Percentiles rank a stretch among this genome's conserved stretches.
Conservation (phyloP, 345 rosid genomes). For the Cardamine occulta region DNA sequence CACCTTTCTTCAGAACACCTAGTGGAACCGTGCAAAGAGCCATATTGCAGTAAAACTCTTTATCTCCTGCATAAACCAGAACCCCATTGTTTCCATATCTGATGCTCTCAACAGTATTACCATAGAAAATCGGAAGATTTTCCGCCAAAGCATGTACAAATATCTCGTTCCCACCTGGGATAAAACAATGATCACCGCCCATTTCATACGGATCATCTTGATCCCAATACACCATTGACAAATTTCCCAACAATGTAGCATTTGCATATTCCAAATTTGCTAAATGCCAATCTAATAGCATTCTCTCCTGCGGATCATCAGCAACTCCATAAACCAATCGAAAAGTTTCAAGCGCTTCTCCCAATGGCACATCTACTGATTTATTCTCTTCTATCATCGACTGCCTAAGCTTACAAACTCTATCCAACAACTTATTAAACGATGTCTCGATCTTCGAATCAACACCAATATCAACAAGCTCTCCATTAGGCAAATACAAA, state of each 20-base stretch:
- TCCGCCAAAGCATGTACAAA: conserved; percentile 84
- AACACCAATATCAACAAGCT: conserved; percentile 67
- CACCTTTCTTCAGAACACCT: conserved; percentile 86
- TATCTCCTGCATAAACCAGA: conserved; percentile 72
- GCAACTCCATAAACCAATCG: conserved; percentile 80
- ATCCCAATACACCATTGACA: conserved; percentile 98
- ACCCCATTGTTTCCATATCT: conserved; percentile 81
- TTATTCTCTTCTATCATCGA: conserved; percentile 94
- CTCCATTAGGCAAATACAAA: conserved; percentile 83
- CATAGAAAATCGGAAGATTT: conserved; percentile 85
- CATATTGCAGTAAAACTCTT: conserved; percentile 85
- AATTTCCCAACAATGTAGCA: conserved; percentile 82
- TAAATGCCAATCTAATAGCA: conserved; percentile 94
- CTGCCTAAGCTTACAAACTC: conserved; percentile 95
- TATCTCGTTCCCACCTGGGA: conserved; percentile 90
- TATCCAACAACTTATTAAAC: conserved; percentile 83
- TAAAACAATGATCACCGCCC: conserved; percentile 98
- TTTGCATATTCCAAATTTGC: conserved; percentile 94
- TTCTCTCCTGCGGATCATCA: conserved; percentile 73
- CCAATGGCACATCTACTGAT: conserved; percentile 80
- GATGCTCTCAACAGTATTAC: conserved; percentile 69
- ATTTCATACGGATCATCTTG: conserved; percentile 99
- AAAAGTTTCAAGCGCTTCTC: conserved; percentile 87
- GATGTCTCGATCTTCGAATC: conserved; percentile 85
- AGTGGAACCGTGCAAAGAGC: conserved; percentile 86